phyloP scores from a whole-genome alignment of 805 yeast species.

The Saturnispora zaruensis region DNA sequence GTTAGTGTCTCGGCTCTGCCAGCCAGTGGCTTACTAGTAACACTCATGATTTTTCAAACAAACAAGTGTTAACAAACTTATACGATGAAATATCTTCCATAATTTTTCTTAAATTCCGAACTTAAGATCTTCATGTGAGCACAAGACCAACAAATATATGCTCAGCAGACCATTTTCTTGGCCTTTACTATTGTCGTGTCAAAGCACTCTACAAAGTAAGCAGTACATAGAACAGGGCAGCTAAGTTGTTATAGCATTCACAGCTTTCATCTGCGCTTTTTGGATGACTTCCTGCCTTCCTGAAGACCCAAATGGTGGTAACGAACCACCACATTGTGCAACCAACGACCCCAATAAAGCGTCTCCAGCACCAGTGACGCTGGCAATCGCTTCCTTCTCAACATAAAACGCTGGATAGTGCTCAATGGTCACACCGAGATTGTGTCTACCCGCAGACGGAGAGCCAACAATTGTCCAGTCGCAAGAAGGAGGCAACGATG shows the following conservation, averaged over 20 bases:
- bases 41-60: background rate
- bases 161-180: background rate
- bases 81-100: background rate
- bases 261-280: slow-evolving; percentile 21
- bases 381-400: slow-evolving; percentile 35
- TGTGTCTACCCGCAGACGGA: slow-evolving; percentile 19
- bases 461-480: slow-evolving; percentile 17
- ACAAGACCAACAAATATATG: background rate
- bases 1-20: slow-evolving; percentile 42
- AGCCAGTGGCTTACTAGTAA: slow-evolving; percentile 11
- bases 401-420: slow-evolving; percentile 39
- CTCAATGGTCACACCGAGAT: slow-evolving; percentile 51
- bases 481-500: background rate
- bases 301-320: slow-evolving; percentile 9
- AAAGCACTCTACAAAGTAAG: background rate
- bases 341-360: slow-evolving; percentile 60
- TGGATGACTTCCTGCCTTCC: slow-evolving; percentile 18
- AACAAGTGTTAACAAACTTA: background rate
- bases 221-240: background rate
- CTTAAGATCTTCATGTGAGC: background rate
- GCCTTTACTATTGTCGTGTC: background rate
- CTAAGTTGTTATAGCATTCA: background rate
- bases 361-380: slow-evolving; percentile 89
- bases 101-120: background rate
- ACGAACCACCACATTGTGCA: slow-evolving; percentile 29